These are phyloP conservation scores for Zopfochytrium polystomum DNA, from an alignment of 371 early-diverging fungal genomes.

Conservation along the genomic window DNA sequence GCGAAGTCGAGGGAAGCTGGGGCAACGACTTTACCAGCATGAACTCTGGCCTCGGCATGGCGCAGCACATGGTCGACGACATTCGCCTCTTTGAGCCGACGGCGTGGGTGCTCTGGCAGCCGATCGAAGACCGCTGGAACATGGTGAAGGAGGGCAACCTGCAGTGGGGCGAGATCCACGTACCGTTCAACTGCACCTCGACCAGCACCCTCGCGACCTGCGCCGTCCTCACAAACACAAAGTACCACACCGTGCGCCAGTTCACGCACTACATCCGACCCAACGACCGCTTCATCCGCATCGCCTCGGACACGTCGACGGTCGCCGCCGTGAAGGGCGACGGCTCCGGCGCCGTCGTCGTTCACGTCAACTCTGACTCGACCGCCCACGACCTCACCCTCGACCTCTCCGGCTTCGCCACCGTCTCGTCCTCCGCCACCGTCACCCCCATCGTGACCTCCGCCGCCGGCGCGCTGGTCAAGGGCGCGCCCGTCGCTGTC, in stretches of 20 bases:
- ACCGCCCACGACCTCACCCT: constrained; percentile 1
- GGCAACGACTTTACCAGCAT: constrained; percentile 1
- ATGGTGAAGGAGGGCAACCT: constrained; percentile 3
- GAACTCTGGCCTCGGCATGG: constrained; percentile 9
- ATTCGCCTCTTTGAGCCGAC: constrained; percentile 6
- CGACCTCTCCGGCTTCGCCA: constrained; percentile 1
- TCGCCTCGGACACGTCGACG: neutral
- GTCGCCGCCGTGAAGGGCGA: neutral
- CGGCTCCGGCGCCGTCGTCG: constrained; percentile 2
- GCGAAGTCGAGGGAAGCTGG: constrained; percentile 13
- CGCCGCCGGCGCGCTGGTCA: neutral
- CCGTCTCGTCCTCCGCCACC: neutral
- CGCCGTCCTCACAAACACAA: constrained; percentile 5
- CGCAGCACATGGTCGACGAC: constrained; percentile 8
- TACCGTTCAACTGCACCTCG: constrained; percentile 15
- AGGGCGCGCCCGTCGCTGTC: neutral
- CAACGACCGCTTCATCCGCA: no score
- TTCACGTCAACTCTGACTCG: constrained; percentile 1
- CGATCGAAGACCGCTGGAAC: constrained; percentile 7
- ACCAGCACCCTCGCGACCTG: constrained; percentile 5
- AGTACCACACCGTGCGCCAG: constrained; percentile 9
- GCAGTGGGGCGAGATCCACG: constrained; percentile 10
- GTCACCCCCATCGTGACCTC: neutral
- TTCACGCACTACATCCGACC: constrained; percentile 9
- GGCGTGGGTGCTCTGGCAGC: constrained; percentile 13